Evolutionary conservation across 257 asterid species (phyloP).

Genomic region (Jaltomata sinuosa): DNA sequence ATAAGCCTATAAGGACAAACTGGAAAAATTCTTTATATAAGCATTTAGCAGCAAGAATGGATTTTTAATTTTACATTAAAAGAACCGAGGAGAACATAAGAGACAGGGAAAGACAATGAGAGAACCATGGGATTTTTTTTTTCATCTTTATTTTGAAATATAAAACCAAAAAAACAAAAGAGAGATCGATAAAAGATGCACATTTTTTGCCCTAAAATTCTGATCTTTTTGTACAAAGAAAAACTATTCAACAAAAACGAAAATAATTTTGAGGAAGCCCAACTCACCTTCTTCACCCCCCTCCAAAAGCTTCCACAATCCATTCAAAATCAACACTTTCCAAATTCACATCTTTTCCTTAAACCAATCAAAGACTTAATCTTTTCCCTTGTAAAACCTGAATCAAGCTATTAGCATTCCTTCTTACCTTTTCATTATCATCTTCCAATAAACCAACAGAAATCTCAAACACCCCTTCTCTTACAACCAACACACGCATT

Average conservation of each 20-base stretch:
- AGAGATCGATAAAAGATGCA: not conserved
- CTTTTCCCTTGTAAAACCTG: conserved; percentile 64
- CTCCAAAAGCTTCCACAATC: not conserved
- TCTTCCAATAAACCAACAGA: conserved; percentile 68
- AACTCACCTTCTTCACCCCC: conserved; percentile 16
- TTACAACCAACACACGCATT: conserved; percentile 38
- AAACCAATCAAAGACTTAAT: conserved; percentile 14
- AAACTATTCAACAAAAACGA: conserved; percentile 7
- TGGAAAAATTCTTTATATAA: not conserved
- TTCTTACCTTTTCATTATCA: conserved; percentile 79
- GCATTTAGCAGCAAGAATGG: not conserved
- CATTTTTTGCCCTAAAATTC: conserved; percentile 9
- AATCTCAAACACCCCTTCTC: conserved; percentile 54
- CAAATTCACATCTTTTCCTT: not conserved
- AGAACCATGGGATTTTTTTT: not conserved
- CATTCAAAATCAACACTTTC: not conserved
- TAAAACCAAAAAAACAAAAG: not conserved
- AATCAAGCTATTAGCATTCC: conserved; percentile 63
- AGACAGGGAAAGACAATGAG: not conserved
- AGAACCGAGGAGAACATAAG: not conserved
- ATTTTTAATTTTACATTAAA: not conserved
- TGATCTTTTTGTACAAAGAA: conserved; percentile 37
- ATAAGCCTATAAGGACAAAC: not conserved
- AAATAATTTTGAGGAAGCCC: conserved; percentile 12
- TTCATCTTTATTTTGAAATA: not conserved